A percentile compares a stretch with the other conserved stretches of the same genome.
Conservation (phyloP, 2,329 filamentous ascomycete genomes). For the Diaporthe sp. region DNA sequence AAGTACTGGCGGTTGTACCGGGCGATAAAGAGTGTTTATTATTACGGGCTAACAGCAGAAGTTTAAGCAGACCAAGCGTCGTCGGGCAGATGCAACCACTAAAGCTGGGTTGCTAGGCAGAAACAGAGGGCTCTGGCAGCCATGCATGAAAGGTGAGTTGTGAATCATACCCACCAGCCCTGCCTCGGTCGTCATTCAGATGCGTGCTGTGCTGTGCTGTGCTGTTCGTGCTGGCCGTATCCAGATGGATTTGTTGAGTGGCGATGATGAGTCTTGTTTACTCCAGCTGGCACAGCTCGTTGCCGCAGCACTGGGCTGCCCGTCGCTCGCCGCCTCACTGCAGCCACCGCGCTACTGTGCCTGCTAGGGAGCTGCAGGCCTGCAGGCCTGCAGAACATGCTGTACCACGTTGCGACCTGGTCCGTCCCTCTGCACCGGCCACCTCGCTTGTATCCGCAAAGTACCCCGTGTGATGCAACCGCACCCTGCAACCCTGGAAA, state of each 20-base stretch:
- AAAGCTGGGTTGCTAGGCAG: constrained; percentile 23
- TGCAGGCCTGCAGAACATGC: constrained; percentile 12
- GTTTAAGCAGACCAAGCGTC: constrained; percentile 21
- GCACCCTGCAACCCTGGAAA: constrained; percentile 13
- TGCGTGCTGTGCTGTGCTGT: constrained; percentile 8
- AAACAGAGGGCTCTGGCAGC: constrained; percentile 17
- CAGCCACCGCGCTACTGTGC: constrained; percentile 12
- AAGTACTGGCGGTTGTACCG: constrained; percentile 25
- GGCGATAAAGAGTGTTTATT: constrained; percentile 35
- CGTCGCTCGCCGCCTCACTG: constrained; percentile 1
- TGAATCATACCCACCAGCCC: constrained; percentile 23
- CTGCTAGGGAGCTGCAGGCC: background rate
- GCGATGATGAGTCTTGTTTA: constrained; percentile 17
- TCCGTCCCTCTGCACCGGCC: background rate
- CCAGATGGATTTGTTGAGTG: constrained; percentile 17
- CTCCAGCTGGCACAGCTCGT: constrained; percentile 20
- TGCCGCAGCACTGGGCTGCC: constrained; percentile 25
- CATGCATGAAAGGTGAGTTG: constrained; percentile 24
- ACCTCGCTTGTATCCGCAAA: constrained; percentile 1
- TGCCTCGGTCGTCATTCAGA: background rate
- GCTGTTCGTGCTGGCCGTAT: constrained; percentile 6
- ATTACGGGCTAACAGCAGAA: constrained; percentile 18
- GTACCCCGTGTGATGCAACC: constrained; percentile 23
- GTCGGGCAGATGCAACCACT: constrained; percentile 6
- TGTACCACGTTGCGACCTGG: constrained; percentile 1